These are phyloP conservation scores for Citrullus colocynthis DNA, from an alignment of 306 rosid species.

Conservation along the genomic window DNA sequence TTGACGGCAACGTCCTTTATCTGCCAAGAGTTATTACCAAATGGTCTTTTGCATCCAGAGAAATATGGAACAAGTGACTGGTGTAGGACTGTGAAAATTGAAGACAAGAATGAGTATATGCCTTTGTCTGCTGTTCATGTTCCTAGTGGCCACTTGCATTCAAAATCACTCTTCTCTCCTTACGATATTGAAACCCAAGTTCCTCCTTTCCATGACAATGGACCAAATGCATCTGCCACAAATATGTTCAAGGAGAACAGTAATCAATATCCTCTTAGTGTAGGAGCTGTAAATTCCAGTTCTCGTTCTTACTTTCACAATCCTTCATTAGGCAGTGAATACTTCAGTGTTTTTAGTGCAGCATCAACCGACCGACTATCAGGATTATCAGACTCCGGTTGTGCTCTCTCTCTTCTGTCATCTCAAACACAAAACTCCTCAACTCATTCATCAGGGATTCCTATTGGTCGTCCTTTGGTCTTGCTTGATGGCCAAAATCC, in stretches of 20 bases:
- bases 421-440: slow-evolving; percentile 64
- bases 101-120: slow-evolving; percentile 1
- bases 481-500: slow-evolving; percentile 39
- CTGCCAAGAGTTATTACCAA: slow-evolving; percentile 11
- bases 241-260: slow-evolving; percentile 5
- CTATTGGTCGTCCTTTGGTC: slow-evolving; percentile 31
- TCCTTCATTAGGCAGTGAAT: slow-evolving; percentile 39
- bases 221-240: background rate
- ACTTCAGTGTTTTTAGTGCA: slow-evolving; percentile 36
- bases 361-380: slow-evolving; percentile 37
- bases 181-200: slow-evolving; percentile 5
- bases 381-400: slow-evolving; percentile 47
- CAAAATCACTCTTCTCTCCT: slow-evolving; percentile 2
- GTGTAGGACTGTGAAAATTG: slow-evolving; percentile 9
- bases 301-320: slow-evolving; percentile 27
- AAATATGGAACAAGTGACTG: slow-evolving; percentile 8
- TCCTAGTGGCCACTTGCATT: slow-evolving; percentile 6
- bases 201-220: background rate
- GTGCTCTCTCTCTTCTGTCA: slow-evolving; percentile 99
- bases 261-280: slow-evolving; percentile 18
- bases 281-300: slow-evolving; percentile 22
- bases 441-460: slow-evolving; percentile 50
- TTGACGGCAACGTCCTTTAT: slow-evolving; percentile 7
- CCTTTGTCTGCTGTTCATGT: slow-evolving; percentile 1
- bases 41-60: slow-evolving; percentile 5